These are phyloP conservation scores for Kluyveromyces siamensis DNA, from an alignment of 805 yeast genomes.

Conservation along the genomic window DNA sequence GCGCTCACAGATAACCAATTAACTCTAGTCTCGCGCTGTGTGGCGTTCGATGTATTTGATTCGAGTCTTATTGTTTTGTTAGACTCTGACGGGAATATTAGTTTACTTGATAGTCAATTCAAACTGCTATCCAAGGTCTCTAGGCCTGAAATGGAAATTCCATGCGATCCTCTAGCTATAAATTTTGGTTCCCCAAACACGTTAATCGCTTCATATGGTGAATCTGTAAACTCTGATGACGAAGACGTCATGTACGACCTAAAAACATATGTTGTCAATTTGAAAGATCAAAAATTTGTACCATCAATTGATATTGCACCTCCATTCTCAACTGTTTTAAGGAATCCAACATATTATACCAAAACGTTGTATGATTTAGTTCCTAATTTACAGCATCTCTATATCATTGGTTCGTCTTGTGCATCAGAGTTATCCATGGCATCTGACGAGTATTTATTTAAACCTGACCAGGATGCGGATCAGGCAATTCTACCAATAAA, in stretches of 20 bases:
- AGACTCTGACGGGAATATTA: constrained; percentile 1
- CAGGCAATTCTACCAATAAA: constrained; percentile 69
- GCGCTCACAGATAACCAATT: background rate
- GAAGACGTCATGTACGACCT: constrained; percentile 23
- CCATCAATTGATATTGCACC: constrained; percentile 35
- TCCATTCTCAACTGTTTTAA: constrained; percentile 41
- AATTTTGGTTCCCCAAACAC: constrained; percentile 11
- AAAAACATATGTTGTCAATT: constrained; percentile 16
- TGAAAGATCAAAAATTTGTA: background rate
- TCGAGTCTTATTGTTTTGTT: background rate
- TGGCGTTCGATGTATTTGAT: constrained; percentile 2
- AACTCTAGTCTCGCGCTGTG: background rate
- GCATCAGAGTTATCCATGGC: constrained; percentile 54
- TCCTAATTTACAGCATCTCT: constrained; percentile 22
- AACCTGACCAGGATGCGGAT: constrained; percentile 56
- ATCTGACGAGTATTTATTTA: constrained; percentile 31
- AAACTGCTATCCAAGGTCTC: constrained; percentile 9
- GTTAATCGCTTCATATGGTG: constrained; percentile 24
- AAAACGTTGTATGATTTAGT: constrained; percentile 36
- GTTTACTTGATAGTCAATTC: background rate
- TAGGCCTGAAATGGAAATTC: constrained; percentile 22
- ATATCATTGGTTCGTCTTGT: constrained; percentile 49
- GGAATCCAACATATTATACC: constrained; percentile 40
- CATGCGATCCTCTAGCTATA: constrained; percentile 23
- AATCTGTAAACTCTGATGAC: constrained; percentile 13